A percentile compares a stretch with the other conserved stretches of the same genome.
These are phyloP conservation scores for Pneumocystis canis DNA, from an alignment of 1,139 yeast species.

Conservation along the genomic window DNA sequence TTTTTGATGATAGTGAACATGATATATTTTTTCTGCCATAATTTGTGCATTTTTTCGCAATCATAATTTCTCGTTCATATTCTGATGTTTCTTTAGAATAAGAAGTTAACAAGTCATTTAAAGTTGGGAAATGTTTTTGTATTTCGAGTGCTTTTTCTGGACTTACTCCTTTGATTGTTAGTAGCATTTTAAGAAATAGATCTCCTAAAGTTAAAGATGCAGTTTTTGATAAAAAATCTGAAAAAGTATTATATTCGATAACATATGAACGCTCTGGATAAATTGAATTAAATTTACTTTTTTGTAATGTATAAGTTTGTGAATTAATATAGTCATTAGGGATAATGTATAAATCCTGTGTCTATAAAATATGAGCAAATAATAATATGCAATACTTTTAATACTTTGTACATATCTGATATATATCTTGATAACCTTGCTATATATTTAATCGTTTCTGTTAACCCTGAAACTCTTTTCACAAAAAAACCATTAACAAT, in stretches of 20 bases:
- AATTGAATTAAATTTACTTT: constrained; percentile 7
- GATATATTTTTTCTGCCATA: constrained; percentile 12
- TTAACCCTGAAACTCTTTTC: constrained; percentile 53
- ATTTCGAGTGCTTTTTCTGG: constrained; percentile 71
- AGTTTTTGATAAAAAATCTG: constrained; percentile 55
- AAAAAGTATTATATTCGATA: constrained; percentile 41
- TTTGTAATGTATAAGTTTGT: constrained; percentile 12
- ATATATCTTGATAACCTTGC: constrained; percentile 43
- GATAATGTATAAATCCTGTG: constrained; percentile 12
- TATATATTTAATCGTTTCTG: constrained; percentile 58
- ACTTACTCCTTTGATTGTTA: constrained; percentile 68
- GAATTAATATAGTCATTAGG: constrained; percentile 15
- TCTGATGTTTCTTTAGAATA: constrained; percentile 25
- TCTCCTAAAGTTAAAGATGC: constrained; percentile 61
- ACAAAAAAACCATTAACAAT: constrained; percentile 54
- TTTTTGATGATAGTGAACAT: constrained; percentile 9
- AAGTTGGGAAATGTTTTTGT: constrained; percentile 54
- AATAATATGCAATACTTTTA: neutral
- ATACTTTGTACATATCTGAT: constrained; percentile 17
- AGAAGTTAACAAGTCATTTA: constrained; percentile 34
- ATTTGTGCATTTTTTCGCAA: constrained; percentile 6
- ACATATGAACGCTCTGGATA: constrained; percentile 8
- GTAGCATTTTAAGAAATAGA: constrained; percentile 56
- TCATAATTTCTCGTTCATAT: constrained; percentile 26
- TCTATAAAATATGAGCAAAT: neutral